Evolutionary conservation across 148 eudicot genomes (phyloP).

Genomic region (Camellia japonica): DNA sequence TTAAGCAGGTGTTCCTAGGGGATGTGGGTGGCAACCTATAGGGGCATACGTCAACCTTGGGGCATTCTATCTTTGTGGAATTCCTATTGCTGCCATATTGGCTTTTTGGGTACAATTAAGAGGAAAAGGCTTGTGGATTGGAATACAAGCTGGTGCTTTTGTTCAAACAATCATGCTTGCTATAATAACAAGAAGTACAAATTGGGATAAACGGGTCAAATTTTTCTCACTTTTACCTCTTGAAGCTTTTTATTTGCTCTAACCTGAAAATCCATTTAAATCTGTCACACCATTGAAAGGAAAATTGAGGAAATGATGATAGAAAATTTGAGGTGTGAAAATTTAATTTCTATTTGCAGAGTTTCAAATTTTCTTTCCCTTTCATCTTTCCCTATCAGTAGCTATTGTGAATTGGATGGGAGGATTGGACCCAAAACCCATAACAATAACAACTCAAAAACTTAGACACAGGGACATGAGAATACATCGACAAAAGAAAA

Average conservation of each 20-base stretch:
- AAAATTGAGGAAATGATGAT: background rate
- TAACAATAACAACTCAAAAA: too few species aligned
- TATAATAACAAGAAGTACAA: conserved; percentile 36
- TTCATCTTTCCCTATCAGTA: too few species aligned
- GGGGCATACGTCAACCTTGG: conserved; percentile 63
- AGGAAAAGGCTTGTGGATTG: conserved; percentile 72
- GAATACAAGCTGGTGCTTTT: conserved; percentile 47
- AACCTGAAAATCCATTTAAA: background rate
- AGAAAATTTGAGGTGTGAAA: background rate
- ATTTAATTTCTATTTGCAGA: too few species aligned
- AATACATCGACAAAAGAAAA: too few species aligned
- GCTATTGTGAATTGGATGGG: too few species aligned
- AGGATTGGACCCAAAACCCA: too few species aligned
- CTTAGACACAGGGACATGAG: too few species aligned
- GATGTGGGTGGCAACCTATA: conserved; percentile 79
- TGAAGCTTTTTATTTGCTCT: too few species aligned
- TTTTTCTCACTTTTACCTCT: background rate
- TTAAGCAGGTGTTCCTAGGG: conserved; percentile 58
- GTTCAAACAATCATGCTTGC: conserved; percentile 42
- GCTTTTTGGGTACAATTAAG: conserved; percentile 50
- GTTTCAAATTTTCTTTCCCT: too few species aligned
- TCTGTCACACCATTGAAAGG: too few species aligned
- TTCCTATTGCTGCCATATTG: conserved; percentile 48
- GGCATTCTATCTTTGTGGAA: conserved; percentile 63
- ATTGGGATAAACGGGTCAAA: conserved; percentile 56